Base-by-base conservation (phyloP, 129 eudicot species). In the Artemisia annua region DNA sequence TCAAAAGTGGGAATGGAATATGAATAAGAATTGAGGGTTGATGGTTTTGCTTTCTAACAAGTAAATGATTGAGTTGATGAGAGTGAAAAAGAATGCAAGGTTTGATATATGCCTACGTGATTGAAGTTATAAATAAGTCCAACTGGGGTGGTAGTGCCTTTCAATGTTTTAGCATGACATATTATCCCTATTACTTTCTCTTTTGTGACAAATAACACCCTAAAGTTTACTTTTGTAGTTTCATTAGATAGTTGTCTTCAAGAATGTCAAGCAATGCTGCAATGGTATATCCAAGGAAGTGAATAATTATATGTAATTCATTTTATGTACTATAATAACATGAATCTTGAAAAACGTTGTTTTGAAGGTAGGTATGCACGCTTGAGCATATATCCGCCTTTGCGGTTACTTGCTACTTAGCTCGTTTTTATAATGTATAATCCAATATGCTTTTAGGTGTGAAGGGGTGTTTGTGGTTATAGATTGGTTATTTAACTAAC, bases 41-140 rank as follows among this genome's bases (percentile, higher is more conserved):
- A 75, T 69, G 63, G 59, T 44, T 50, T n/a, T 77, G 73, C 60
- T 63, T 62, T 63, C 48, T 66, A 57, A 60, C 18, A 56, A 60
- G 52, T 56, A 67, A 51, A 74, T 64, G 48, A 65, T 80, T 70
- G 67, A 24, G 64, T 63, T 39, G 64, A 71, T 43, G 70, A 71
- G 81, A 63, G 77, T 66, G 63, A 77, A 70, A 56, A 77, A 39
- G 26, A 62, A 46, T 46, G 62, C 15, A 58, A 57, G 15, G n/a
- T n/a, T n/a, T n/a, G n/a, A n/a, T n/a, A n/a, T n/a, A 53, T 70
- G 66, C 24, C 9, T 63, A 32, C 54, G 70, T 28, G 78, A 61
- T 28, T 73, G 67, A 46, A 53, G 71, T 71, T 78, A 71, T 61
- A 61, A 76, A 30, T 48, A 39, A 68, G 13, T 53, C 64, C 3